A percentile compares a stretch with the other conserved stretches of the same genome.
Conservation (phyloP, 129 eudicot species). For the Arctium minus region DNA sequence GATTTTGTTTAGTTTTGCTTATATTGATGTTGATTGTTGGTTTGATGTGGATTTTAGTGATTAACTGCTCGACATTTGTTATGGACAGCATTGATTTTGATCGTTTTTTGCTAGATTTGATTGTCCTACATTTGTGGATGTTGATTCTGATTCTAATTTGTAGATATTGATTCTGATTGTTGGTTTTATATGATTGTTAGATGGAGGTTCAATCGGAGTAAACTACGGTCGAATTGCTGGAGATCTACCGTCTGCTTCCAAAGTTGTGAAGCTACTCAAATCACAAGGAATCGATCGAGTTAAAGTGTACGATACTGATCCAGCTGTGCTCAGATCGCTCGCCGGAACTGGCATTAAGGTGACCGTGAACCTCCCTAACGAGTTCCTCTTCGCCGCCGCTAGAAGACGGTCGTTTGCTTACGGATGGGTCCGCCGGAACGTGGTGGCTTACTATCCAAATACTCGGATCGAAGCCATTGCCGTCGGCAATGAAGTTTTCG, state of each 20-base stretch:
- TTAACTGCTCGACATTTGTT: background rate
- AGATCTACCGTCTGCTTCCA: conserved; percentile 71
- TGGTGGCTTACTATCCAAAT: conserved; percentile 61
- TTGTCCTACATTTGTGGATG: background rate
- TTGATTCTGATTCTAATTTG: background rate
- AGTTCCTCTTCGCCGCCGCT: conserved; percentile 67
- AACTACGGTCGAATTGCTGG: conserved; percentile 80
- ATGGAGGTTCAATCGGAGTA: conserved; percentile 75
- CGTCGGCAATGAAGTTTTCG: conserved; percentile 91
- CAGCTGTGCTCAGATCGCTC: conserved; percentile 71
- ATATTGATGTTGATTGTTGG: background rate
- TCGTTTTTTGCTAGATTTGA: background rate
- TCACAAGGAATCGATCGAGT: conserved; percentile 66
- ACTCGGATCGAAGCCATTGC: conserved; percentile 81
- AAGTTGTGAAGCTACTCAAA: conserved; percentile 62
- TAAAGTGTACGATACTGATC: conserved; percentile 85
- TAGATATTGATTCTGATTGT: background rate
- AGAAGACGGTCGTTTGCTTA: conserved; percentile 60
- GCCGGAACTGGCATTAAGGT: conserved; percentile 61
- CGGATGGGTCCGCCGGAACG: conserved; percentile 59
- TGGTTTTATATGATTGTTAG: conserved; percentile 14
- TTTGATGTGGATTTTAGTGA: background rate
- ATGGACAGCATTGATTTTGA: background rate
- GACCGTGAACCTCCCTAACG: conserved; percentile 82
- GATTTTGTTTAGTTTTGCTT: background rate